phyloP scores from a whole-genome alignment of 2,329 filamentous ascomycete species.

The Hypoxylon sp. region DNA sequence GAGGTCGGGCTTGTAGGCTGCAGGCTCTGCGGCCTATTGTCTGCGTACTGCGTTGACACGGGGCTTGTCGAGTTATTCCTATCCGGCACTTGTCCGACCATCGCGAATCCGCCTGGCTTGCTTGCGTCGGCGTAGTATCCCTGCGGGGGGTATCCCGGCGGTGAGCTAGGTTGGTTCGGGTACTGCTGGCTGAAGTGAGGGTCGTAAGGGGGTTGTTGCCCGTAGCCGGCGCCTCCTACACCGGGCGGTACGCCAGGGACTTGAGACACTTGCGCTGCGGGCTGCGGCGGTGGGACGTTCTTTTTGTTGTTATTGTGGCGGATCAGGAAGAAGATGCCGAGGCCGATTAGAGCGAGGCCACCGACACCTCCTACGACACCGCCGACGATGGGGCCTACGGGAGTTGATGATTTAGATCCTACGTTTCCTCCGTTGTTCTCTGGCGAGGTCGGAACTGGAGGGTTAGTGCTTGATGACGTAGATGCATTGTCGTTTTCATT shows the following conservation, averaged over 20 bases:
- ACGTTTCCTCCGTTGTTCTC: constrained; percentile 27
- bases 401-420: constrained; percentile 48
- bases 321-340: constrained; percentile 60
- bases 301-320: constrained; percentile 57
- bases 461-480: neutral
- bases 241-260: constrained; percentile 22
- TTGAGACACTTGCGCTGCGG: constrained; percentile 36
- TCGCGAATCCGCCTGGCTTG: constrained; percentile 50
- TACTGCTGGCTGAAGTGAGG: constrained; percentile 48
- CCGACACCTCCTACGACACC: constrained; percentile 64
- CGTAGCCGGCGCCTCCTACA: constrained; percentile 25
- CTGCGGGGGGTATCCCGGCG: constrained; percentile 33
- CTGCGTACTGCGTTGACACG: constrained; percentile 45
- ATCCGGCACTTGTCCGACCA: constrained; percentile 43
- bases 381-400: constrained; percentile 63
- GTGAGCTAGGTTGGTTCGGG: constrained; percentile 19
- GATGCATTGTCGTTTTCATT: neutral
- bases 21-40: constrained; percentile 41
- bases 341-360: constrained; percentile 59
- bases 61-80: constrained; percentile 52
- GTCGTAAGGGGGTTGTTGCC: constrained; percentile 42
- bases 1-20: constrained; percentile 51
- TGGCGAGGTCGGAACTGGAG: constrained; percentile 4
- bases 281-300: constrained; percentile 39
- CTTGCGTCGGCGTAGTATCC: constrained; percentile 46